Base-by-base conservation (phyloP, 169 alveolate species). In the Cryptosporidium ubiquitum region DNA sequence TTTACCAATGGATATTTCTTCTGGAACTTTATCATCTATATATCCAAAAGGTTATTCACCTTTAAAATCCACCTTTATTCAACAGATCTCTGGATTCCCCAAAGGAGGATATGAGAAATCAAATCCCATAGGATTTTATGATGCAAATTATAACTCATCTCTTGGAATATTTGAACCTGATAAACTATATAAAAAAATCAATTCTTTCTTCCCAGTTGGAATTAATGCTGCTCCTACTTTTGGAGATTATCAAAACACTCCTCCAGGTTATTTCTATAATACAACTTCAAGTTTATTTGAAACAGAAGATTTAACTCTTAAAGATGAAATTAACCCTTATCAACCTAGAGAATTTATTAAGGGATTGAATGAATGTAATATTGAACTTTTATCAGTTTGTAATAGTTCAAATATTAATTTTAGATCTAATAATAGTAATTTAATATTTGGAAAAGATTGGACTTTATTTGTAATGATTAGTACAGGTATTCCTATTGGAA, bases 301-400 rank as follows among this genome's bases (percentile, higher is more conserved):
- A 20, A n/a, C 14, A 1, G 71, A 64, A 20, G 9, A 64, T 37
- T 18, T 1, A 10, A n/a, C 2, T 29, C 31, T 16, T 2, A 37
- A n/a, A 31, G 68, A 58, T 7, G 51, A 64, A 29, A n/a, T 64
- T 2, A 64, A 64, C 6, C 71, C 71, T 7, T 64, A 20, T 29
- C 71, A 64, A 29, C 71, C 71, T 7, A 64, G 14, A 14, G 71
- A 64, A 29, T 64, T 64, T 23, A 31, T 64, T 37, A 64, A 64
- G 39, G 71, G 71, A 2, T 6, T 37, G 12, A 29, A 7, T 10
- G 71, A 26, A 37, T 64, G 71, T 18, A 49, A 37, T 26, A 47
- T 64, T n/a, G 52, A 64, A 29, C 71, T 64, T 29, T 37, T 64
- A 6, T 64, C 71, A n/a, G 71, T 64, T 64, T 64, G 71, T 29